Conservation (phyloP, 345 rosid species). For the thale cress (Arabidopsis thaliana) region DNA sequence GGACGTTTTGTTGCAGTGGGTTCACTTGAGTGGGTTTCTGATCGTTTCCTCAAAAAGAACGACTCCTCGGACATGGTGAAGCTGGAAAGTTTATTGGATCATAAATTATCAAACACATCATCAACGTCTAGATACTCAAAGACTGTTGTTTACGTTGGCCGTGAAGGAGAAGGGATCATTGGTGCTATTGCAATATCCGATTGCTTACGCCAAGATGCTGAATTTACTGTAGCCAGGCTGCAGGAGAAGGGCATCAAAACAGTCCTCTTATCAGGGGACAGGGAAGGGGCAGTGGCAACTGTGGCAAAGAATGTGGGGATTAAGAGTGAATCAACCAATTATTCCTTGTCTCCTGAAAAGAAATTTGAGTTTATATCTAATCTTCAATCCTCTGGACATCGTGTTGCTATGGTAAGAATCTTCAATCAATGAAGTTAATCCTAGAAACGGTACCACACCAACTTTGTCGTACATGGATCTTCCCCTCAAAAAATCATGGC, state of each 20-base stretch:
- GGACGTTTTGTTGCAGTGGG: constrained; percentile 92
- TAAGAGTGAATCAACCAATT: constrained; percentile 59
- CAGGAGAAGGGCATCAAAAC: constrained; percentile 82
- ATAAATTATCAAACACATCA: constrained; percentile 49
- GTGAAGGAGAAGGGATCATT: constrained; percentile 83
- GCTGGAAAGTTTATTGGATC: constrained; percentile 57
- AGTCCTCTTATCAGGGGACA: constrained; percentile 86
- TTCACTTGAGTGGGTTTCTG: constrained; percentile 75
- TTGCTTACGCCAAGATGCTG: constrained; percentile 79
- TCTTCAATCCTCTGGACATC: constrained; percentile 83
- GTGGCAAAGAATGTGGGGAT: constrained; percentile 79
- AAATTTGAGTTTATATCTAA: constrained; percentile 69
- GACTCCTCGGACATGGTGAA: constrained; percentile 51
- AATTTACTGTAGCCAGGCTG: constrained; percentile 80
- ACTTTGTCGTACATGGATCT: neutral
- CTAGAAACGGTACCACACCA: neutral
- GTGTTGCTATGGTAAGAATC: constrained; percentile 76
- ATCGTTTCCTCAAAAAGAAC: constrained; percentile 65
- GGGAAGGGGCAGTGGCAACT: constrained; percentile 97
- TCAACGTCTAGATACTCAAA: constrained; percentile 71
- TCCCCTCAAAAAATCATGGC: neutral
- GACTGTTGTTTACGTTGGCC: constrained; percentile 85
- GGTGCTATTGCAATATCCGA: constrained; percentile 92
- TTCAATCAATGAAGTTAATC: constrained; percentile 1
- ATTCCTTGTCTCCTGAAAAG: constrained; percentile 79